These are phyloP conservation scores for Aspergillus alliaceus DNA, from an alignment of 2,329 filamentous ascomycete genomes.

Conservation along the genomic window DNA sequence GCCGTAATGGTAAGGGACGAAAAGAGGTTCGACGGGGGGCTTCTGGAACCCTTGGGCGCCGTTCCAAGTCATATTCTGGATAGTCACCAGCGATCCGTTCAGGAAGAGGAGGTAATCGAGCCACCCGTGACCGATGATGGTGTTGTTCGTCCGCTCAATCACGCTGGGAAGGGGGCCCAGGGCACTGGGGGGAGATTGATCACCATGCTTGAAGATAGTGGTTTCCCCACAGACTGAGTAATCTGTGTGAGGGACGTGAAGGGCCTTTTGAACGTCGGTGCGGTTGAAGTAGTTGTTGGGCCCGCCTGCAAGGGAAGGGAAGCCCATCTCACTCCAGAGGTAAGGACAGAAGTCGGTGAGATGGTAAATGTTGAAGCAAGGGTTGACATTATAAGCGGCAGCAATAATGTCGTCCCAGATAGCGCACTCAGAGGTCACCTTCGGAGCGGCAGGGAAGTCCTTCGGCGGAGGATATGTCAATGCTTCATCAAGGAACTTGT, in stretches of 20 bases:
- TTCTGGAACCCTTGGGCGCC: constrained; percentile 68
- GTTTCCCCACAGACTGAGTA: constrained; percentile 47
- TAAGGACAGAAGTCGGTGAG: constrained; percentile 70
- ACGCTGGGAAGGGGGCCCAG: constrained; percentile 59
- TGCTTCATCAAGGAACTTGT: constrained; percentile 42
- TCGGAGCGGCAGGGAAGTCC: constrained; percentile 56
- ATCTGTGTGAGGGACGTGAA: constrained; percentile 55
- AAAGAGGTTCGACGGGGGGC: constrained; percentile 63
- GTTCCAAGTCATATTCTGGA: constrained; percentile 82
- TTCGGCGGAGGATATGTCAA: constrained; percentile 68
- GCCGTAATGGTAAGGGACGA: constrained; percentile 62
- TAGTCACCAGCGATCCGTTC: constrained; percentile 69
- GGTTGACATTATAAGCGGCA: constrained; percentile 63
- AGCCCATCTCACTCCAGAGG: constrained; percentile 66
- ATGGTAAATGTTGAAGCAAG: constrained; percentile 76
- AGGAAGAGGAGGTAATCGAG: constrained; percentile 68
- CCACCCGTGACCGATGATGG: constrained; percentile 71
- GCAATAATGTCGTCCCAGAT: constrained; percentile 57
- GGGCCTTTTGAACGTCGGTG: constrained; percentile 65
- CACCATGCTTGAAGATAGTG: constrained; percentile 46
- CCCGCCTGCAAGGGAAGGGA: constrained; percentile 66
- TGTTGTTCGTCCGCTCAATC: constrained; percentile 71
- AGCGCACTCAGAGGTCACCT: constrained; percentile 50
- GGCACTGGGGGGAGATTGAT: constrained; percentile 46
- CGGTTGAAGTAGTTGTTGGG: constrained; percentile 68